These are phyloP conservation scores for Bipolaris bicolor DNA, from an alignment of 2,329 filamentous ascomycete species.

Conservation along the genomic window DNA sequence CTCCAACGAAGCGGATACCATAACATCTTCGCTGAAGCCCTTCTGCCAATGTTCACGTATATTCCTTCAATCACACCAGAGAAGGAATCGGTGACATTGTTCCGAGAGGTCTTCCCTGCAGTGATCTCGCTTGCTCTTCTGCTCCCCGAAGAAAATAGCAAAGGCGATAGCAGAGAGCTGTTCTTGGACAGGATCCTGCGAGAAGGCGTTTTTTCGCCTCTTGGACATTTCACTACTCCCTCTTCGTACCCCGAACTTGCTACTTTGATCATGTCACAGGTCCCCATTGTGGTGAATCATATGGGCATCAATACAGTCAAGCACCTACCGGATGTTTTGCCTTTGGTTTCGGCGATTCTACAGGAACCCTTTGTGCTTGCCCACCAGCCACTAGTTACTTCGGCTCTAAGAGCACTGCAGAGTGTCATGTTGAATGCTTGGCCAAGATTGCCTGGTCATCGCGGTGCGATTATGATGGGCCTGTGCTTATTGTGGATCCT, in stretches of 20 bases:
- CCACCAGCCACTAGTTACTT: constrained; percentile 60
- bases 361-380: constrained; percentile 70
- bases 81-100: constrained; percentile 68
- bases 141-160: constrained; percentile 10
- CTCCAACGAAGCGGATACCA: constrained; percentile 63
- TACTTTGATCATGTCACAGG: constrained; percentile 60
- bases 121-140: constrained; percentile 62
- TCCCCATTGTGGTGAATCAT: constrained; percentile 58
- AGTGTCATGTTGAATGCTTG: constrained; percentile 68
- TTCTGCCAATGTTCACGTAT: constrained; percentile 75
- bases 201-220: constrained; percentile 52
- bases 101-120: constrained; percentile 69
- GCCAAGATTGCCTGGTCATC: constrained; percentile 69
- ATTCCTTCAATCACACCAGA: constrained; percentile 80
- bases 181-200: constrained; percentile 55
- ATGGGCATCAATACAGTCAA: constrained; percentile 69
- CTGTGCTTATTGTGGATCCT: constrained; percentile 52
- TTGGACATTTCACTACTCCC: constrained; percentile 60
- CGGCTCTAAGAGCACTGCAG: constrained; percentile 62
- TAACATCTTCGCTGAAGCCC: constrained; percentile 70
- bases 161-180: constrained; percentile 20
- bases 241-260: constrained; percentile 63
- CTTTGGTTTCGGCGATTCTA: constrained; percentile 69
- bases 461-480: constrained; percentile 68
- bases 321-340: constrained; percentile 72